Evolutionary conservation across 257 asterid genomes (phyloP), one percentile per base, ranked within the genome.

Genomic region (Solanum tarapatanum): DNA sequence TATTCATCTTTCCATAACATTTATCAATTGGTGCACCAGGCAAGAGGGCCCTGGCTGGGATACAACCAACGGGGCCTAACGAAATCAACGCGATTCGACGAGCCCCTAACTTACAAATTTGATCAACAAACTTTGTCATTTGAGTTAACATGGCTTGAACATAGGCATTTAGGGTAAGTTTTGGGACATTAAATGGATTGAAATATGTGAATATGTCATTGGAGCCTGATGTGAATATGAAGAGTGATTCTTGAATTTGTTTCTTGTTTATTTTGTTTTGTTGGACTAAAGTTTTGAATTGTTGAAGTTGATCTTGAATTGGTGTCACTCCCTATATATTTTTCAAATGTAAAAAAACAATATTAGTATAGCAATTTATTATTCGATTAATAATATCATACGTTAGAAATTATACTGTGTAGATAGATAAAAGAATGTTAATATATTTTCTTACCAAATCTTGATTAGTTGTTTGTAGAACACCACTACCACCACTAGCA

Each of bases 401-500:
- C 51, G 51, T 43, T 43, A 75, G 23, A 51, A 51, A 51, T 51
- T 51, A 51, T 51, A 51, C 9, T 17, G 23, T 17, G n/a, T 17
- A 51, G n/a, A 51, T 51, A 55, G 64, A 17, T 55, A 55, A 55
- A 55, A 7, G 4, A 7, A 55, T 55, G 8, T 55, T 55, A 0
- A 14, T 66, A 66, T 11, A 51, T 32, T 30, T 28, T 87, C 93
- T 90, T 87, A 95, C 97, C 76, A 90, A 87, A 73, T 90, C 92
- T 24, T 89, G 91, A 86, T 95, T 95, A 9, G 98, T 95, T 35
- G 89, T 86, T 8, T 6, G 86, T 12, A 94, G 83, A 91, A 94
- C 94, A 43, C 98, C 98, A 85, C 98, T 95, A 21, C 98, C 98
- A 66, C 96, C 98, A 45, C 98, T 95, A 51, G 98, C 98, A 45